phyloP scores from a whole-genome alignment of 1,284 basidiomycete species.

The Marasmius tenuissimus region DNA sequence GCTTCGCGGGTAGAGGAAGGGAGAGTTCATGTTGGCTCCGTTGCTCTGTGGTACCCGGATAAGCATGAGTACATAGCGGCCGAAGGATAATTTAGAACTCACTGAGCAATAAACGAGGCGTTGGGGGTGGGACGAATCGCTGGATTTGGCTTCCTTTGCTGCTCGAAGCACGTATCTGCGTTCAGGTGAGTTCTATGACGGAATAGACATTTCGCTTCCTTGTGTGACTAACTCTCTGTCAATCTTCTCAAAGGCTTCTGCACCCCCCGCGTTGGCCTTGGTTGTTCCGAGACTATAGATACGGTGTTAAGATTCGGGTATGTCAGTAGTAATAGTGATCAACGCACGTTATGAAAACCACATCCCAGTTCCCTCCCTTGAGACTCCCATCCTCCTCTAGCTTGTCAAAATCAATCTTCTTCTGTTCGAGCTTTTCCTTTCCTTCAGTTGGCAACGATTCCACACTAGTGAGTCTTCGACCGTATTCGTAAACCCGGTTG shows the following conservation, averaged over 20 bases:
- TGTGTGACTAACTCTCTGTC: conserved; percentile 59
- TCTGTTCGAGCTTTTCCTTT: conserved; percentile 57
- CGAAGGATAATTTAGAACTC: conserved; percentile 18
- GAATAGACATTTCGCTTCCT: background rate
- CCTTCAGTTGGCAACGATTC: conserved; percentile 35
- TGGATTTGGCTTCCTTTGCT: conserved; percentile 59
- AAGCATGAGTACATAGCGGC: background rate
- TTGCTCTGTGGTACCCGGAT: conserved; percentile 34
- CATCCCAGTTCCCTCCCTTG: conserved; percentile 61
- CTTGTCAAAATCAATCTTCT: conserved; percentile 66
- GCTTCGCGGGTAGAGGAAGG: conserved; percentile 56
- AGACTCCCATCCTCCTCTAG: conserved; percentile 47
- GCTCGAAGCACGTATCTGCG: conserved; percentile 70
- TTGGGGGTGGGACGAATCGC: conserved; percentile 45
- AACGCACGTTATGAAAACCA: conserved; percentile 60
- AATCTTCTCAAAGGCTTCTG: conserved; percentile 69
- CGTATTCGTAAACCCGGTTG: conserved; percentile 63
- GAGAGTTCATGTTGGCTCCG: conserved; percentile 48
- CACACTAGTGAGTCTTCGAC: conserved; percentile 51
- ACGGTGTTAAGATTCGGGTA: background rate
- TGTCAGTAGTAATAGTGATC: too few relatives aligned
- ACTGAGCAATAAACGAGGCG: conserved; percentile 73
- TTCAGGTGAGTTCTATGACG: background rate
- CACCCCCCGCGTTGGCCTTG: conserved; percentile 57
- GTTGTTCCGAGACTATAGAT: conserved; percentile 61